Evolutionary conservation across 73 alveolate genomes (phyloP), one percentile per base, ranked within the genome.

Genomic region (Blepharisma stoltei): DNA sequence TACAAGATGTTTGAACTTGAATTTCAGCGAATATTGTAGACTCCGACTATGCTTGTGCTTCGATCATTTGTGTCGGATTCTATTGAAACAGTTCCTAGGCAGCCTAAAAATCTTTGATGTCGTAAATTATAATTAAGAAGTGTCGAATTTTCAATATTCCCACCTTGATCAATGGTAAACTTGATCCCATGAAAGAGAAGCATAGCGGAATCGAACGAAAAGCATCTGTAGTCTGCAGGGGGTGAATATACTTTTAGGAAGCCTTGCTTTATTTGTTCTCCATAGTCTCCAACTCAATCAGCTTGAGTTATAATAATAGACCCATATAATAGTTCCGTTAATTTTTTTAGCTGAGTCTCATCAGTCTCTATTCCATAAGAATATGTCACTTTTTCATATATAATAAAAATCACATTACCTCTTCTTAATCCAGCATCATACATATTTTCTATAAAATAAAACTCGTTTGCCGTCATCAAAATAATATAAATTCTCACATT

Each of bases 221-320:
- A 60, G 45, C 73, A 60, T 18, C 18, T 60, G 46, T 60, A 18
- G 11, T 60, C 73, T 9, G 14, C 38, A 14, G 48, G 73, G 23
- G 47, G 0, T 20, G 18, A n/a, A 25, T 1, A 18, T 8, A 38
- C 45, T 9, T 60, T 38, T 1, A 18, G 14, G 38, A 1, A 14
- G 18, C 38, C 23, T 20, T 60, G 18, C 46, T 60, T 60, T n/a
- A 60, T 38, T 18, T 14, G 46, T 25, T 14, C 46, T 14, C 73
- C 73, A 25, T 60, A 60, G 46, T 60, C 73, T 20, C 73, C 73
- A 60, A 60, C 45, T 9, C 37, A 60, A 8, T 60, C 73, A 20
- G 14, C 46, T 20, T 14, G 46, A 60, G 46, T 14, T 14, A 25
- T 38, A 25, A 32, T 32, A 32, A 32, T 32, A 32, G 41, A 32